Conservation (phyloP, 805 yeast species). For the Cyberlindnera galapagoensis region DNA sequence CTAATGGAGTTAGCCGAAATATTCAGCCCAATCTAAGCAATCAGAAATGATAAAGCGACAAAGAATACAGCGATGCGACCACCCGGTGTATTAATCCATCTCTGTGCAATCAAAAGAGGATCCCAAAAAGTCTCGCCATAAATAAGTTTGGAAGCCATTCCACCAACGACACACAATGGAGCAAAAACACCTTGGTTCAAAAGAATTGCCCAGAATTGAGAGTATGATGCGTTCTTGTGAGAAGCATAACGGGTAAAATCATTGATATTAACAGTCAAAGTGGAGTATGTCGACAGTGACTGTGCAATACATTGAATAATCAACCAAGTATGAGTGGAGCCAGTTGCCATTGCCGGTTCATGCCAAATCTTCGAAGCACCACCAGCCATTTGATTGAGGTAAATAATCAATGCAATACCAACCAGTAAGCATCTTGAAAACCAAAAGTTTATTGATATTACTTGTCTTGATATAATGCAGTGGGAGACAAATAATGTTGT, state of each 20-base stretch:
- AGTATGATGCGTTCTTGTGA: conserved; percentile 7
- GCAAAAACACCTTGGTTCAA: conserved; percentile 11
- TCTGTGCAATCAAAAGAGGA: conserved; percentile 13
- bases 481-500: conserved; percentile 11
- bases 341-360: conserved; percentile 4
- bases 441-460: conserved; percentile 6
- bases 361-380: conserved; percentile 9
- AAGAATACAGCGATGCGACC: conserved; percentile 74
- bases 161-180: conserved; percentile 14
- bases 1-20: conserved; percentile 62
- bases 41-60: conserved; percentile 58
- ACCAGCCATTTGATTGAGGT: conserved; percentile 12
- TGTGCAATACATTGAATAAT: conserved; percentile 8
- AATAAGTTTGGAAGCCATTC: conserved; percentile 11
- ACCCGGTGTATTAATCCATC: conserved; percentile 29
- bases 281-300: conserved; percentile 7
- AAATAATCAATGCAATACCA: conserved; percentile 9
- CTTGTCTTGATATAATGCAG: conserved; percentile 14
- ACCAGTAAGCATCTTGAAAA: conserved; percentile 11
- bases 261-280: conserved; percentile 12
- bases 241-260: conserved; percentile 12
- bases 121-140: conserved; percentile 17
- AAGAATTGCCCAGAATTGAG: conserved; percentile 12
- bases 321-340: conserved; percentile 5
- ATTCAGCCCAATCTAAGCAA: conserved; percentile 73